Base-by-base conservation (phyloP, 306 rosid species). In the Corylus americana region DNA sequence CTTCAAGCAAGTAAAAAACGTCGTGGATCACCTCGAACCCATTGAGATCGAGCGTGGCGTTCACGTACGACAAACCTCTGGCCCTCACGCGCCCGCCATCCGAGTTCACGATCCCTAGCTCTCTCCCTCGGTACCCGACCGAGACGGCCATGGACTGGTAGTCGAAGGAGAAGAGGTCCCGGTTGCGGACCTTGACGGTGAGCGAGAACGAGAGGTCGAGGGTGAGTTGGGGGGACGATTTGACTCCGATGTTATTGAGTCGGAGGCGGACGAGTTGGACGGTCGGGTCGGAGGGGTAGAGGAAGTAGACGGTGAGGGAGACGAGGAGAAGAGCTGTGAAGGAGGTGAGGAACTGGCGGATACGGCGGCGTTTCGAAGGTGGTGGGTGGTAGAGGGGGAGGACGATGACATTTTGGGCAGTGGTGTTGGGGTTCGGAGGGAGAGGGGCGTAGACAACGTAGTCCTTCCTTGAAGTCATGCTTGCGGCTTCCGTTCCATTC, bases 81-180 rank as follows among this genome's bases (percentile, higher is more conserved):
- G 98, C 94, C 79, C 77, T 84, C 18, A 93, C 80, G 7, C 63
- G 82, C 2, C 92, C 94, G 2, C 97, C 92, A 4, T 35, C 80
- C 29, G 95, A 83, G 66, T 75, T 78, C 62, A 93, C 94, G 0
- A 82, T 20, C 63, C 96, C 98, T 0, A 95, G 77, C 76, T 82
- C 86, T 18, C 92, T 88, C 22, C 89, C 94, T 4, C 99, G 90
- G 84, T 93, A 95, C 2, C 97, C 99, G 18, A 95, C 83, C 8
- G 87, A 79, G 54, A 90, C 88, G 71, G 1, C 71, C 45, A 95
- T 85, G 29, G 86, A 74, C 55, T 90, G 86, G 29, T 91, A 95
- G 5, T 77, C 48, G 18, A 95, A 86, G 27, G 99, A 91, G 85
- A 89, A 88, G 86, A 91, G 90, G 73, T 95, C 91, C 14, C 81